Base-by-base conservation (phyloP, 352 stramenopile genomes). In the Phytophthora megakarya region DNA sequence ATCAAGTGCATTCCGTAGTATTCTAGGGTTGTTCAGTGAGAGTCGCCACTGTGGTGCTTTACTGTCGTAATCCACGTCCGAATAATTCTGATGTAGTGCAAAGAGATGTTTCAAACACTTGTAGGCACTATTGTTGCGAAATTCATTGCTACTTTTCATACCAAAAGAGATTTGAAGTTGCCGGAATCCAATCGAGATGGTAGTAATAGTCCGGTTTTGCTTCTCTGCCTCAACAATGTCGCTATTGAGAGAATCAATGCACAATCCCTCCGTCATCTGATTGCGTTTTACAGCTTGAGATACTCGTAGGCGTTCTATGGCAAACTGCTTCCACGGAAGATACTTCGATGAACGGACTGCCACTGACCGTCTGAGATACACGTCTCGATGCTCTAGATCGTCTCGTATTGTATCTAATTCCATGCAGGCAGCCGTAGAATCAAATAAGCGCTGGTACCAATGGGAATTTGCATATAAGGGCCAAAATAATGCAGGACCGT, bases 261-360 rank as follows among this genome's bases (percentile, higher is more conserved):
- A 64, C 16, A 70, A 3, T 1, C 40, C 51, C 59, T 67, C 61
- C 18, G 13, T 30, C 1, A 28, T 42, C n/a, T 48, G 38, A 55
- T 25, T 67, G 6, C 46, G 55, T 33, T 72, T 76, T n/a, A 79
- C 61, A 25, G 21, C 38, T 46, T 70, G 70, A 3, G 78, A 67
- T 3, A 73, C 62, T 46, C 84, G 70, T 30, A 89, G 69, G 2
- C 77, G 62, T 30, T 88, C 69, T 4, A 76, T 74, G 0, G 83
- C 80, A 12, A 76, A 76, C 28, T 84, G 56, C 18, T 90, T 92
- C 83, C 83, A 92, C 4, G 73, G 61, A 1, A 92, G 54, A 25
- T 80, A 75, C 37, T 85, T 81, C 5, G 75, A 75, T 23, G 73
- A 72, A 37, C 73, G 73, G 1, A 77, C 61, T 16, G 28, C 51